These are phyloP conservation scores for Terfezia claveryi DNA, from an alignment of 495 filamentous ascomycete species.

Conservation along the genomic window DNA sequence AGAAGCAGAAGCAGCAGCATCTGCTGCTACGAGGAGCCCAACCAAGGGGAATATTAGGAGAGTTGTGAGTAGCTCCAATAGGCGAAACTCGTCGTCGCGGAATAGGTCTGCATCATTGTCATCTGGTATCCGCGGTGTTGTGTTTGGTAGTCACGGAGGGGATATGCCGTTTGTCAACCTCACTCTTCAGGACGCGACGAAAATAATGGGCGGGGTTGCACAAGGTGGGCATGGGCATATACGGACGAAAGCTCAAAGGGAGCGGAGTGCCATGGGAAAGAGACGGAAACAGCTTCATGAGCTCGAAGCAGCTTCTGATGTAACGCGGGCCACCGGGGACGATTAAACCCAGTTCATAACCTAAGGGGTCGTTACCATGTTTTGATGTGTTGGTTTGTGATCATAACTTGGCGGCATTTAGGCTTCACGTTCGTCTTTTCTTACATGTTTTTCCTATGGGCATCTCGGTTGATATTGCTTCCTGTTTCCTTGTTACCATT, in stretches of 20 bases:
- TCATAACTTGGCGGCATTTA: no score
- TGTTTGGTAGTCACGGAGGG: conserved; percentile 11
- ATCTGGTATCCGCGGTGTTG: background rate
- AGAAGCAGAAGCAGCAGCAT: background rate
- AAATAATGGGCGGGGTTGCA: conserved; percentile 76
- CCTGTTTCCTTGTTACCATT: no score
- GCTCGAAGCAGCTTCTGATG: conserved; percentile 42
- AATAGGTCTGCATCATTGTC: background rate
- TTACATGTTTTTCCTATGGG: no score
- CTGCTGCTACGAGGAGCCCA: background rate
- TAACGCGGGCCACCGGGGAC: conserved; percentile 56
- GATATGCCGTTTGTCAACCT: conserved; percentile 70
- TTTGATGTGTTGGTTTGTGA: no score
- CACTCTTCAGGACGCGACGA: conserved; percentile 53
- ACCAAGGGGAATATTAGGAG: background rate
- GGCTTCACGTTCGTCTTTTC: no score
- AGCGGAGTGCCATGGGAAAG: conserved; percentile 65
- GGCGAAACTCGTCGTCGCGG: background rate
- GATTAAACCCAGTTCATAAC: conserved; percentile 30
- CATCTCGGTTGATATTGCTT: no score
- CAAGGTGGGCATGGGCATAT: conserved; percentile 48
- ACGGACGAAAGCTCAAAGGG: conserved; percentile 80
- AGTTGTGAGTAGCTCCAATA: background rate
- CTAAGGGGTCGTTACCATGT: no score
- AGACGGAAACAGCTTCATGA: conserved; percentile 38